phyloP scores from a whole-genome alignment of 768 basidiomycete species.

The Suillus brevipes region DNA sequence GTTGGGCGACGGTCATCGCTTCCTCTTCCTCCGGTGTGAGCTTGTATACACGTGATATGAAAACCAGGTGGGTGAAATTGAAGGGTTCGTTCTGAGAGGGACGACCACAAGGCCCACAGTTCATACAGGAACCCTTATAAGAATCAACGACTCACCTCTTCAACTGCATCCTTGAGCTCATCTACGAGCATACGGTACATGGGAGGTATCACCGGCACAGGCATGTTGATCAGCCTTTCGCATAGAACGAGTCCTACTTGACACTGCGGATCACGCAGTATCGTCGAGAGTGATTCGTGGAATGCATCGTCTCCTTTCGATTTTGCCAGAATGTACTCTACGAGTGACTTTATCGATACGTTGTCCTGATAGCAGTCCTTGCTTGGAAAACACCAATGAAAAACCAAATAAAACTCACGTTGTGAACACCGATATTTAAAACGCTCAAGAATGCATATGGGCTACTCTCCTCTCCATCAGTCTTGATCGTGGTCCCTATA shows the following conservation, averaged over 20 bases:
- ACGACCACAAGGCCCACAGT: not conserved
- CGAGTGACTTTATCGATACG: constrained; percentile 66
- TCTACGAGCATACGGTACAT: constrained; percentile 88
- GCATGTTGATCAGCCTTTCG: constrained; percentile 93
- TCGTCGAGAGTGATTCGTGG: constrained; percentile 49
- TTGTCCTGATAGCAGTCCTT: constrained; percentile 50
- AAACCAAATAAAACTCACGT: constrained; percentile 39
- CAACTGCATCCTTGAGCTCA: constrained; percentile 74
- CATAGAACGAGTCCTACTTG: constrained; percentile 84
- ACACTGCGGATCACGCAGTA: constrained; percentile 26
- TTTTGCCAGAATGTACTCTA: constrained; percentile 69
- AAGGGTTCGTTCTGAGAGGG: constrained; percentile 55
- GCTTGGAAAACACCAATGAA: not conserved
- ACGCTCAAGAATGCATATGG: constrained; percentile 88
- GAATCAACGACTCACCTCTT: constrained; percentile 50
- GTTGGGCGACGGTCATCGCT: constrained; percentile 41
- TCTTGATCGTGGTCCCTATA: constrained; percentile 90
- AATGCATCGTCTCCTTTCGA: constrained; percentile 49
- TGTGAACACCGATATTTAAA: constrained; percentile 72
- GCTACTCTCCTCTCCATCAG: constrained; percentile 61
- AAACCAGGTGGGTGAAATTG: constrained; percentile 68
- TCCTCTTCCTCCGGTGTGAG: constrained; percentile 69
- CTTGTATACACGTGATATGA: constrained; percentile 79
- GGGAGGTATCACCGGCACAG: constrained; percentile 87
- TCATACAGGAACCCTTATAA: constrained; percentile 1